Evolutionary conservation across 2,329 filamentous ascomycete species (phyloP), one percentile per base, ranked within the genome.

Genomic region (Colletotrichum chlorophyti): DNA sequence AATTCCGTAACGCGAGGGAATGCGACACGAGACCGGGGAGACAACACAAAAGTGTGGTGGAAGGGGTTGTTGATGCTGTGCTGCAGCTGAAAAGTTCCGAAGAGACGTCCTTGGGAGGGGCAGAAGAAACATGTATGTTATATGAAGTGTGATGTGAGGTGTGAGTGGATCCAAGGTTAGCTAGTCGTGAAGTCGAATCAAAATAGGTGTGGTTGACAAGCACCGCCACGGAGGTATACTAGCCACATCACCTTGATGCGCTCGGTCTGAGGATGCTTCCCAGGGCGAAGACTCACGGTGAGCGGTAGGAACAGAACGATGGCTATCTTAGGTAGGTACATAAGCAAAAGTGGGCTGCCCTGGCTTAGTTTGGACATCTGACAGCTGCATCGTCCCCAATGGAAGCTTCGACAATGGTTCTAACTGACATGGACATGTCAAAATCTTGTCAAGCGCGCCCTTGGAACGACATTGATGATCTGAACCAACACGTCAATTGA

Each of bases 21-120:
- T 43, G 43, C 32, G 35, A 49, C 54, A 29, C 21, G 19, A 49
- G 24, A 29, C 26, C 23, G 42, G 42, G 32, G 17, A 17, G 27
- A 12, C 10, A 8, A 23, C 21, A n/a, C n/a, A n/a, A 12, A 27
- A 26, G 21, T 31, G 34, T 26, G 24, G 17, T 9, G 24, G 34
- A 29, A 24, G 17, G 34, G 24, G 17, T 37, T 29, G 51, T 45
- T 50, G 55, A 27, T 43, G 50, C 40, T 55, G 43, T 43, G 32
- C 23, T 45, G 51, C 55, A 55, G 43, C 38, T 45, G 55, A 50
- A 59, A 59, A 59, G 38, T 19, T 55, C 55, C 55, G 55, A 55
- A 45, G 24, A 21, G 31, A 31, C 45, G 40, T 35, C 45, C 26
- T 43, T 32, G 52, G 27, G 45, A 34, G 21, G 43, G 7, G 48